phyloP scores from a whole-genome alignment of 306 rosid genomes.

The Prunus armeniaca region DNA sequence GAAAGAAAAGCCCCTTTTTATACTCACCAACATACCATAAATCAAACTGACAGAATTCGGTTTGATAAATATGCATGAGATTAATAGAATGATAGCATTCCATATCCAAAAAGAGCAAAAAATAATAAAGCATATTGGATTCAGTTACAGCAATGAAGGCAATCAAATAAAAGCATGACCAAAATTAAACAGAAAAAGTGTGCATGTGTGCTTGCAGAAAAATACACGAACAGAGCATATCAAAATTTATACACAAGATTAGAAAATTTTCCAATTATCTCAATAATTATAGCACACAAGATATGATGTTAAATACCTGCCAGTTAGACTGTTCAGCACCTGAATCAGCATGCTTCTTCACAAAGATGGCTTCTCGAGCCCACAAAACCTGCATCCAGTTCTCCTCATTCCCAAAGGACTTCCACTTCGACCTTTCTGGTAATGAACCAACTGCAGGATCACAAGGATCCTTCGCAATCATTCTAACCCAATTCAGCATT shows the following conservation, averaged over 20 bases:
- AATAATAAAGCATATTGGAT: background rate
- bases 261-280: background rate
- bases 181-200: background rate
- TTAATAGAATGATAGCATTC: background rate
- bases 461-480: conserved; percentile 56
- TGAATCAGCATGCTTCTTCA: conserved; percentile 35
- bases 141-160: background rate
- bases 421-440: conserved; percentile 65
- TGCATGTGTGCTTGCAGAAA: background rate
- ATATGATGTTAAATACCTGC: conserved; percentile 50
- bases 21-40: background rate
- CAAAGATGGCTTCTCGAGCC: conserved; percentile 52
- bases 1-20: too few species aligned
- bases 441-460: conserved; percentile 50
- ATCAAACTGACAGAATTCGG: background rate
- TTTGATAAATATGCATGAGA: background rate
- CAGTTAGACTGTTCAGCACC: conserved; percentile 40
- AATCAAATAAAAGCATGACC: conserved; percentile 4
- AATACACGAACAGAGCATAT: background rate
- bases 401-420: conserved; percentile 36
- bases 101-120: background rate
- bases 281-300: background rate
- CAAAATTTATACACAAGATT: background rate
- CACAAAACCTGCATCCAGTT: conserved; percentile 64
- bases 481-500: conserved; percentile 53